Evolutionary conservation across 192 early-diverging fungal genomes (phyloP).

Genomic region (Geosiphon pyriformis): DNA sequence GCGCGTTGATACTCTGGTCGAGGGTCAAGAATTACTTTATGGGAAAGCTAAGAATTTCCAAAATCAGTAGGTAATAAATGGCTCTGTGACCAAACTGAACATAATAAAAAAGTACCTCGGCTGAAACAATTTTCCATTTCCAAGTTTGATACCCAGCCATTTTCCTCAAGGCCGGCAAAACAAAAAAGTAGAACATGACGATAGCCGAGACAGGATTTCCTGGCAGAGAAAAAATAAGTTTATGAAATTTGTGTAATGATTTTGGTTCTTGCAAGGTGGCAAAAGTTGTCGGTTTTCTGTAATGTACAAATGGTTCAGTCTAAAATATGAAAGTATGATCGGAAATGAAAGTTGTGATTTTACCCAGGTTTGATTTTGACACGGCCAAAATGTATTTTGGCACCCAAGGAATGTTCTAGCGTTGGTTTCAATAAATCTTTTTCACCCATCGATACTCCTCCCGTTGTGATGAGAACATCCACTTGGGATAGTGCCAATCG

Average conservation of each 20-base stretch:
- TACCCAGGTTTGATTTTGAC: slow-evolving; percentile 88
- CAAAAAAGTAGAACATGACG: slow-evolving; percentile 89
- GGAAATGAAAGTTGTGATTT: too few species aligned
- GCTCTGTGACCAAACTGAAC: not conserved
- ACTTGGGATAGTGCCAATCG: slow-evolving; percentile 43
- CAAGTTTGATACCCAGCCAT: slow-evolving; percentile 61
- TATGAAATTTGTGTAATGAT: slow-evolving; percentile 25
- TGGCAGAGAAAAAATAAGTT: slow-evolving; percentile 82
- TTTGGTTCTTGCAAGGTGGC: slow-evolving; percentile 47
- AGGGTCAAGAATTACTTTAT: slow-evolving; percentile 43
- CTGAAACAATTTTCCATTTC: slow-evolving; percentile 46
- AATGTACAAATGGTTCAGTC: slow-evolving; percentile 4
- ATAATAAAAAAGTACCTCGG: slow-evolving; percentile 45
- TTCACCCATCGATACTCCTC: slow-evolving; percentile 99
- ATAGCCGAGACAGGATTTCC: slow-evolving; percentile 92
- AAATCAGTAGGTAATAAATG: not conserved
- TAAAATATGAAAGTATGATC: too few species aligned
- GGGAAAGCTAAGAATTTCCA: not conserved
- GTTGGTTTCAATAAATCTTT: slow-evolving; percentile 86
- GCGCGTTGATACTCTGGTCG: slow-evolving; percentile 68
- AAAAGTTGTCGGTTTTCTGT: slow-evolving; percentile 92
- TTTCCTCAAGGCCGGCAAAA: slow-evolving; percentile 74
- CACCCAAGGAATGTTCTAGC: slow-evolving; percentile 71
- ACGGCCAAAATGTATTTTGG: slow-evolving; percentile 82
- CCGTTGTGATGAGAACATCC: slow-evolving; percentile 85